Evolutionary conservation across 1,284 basidiomycete genomes (phyloP).

Genomic region (Sporisorium scitamineum): DNA sequence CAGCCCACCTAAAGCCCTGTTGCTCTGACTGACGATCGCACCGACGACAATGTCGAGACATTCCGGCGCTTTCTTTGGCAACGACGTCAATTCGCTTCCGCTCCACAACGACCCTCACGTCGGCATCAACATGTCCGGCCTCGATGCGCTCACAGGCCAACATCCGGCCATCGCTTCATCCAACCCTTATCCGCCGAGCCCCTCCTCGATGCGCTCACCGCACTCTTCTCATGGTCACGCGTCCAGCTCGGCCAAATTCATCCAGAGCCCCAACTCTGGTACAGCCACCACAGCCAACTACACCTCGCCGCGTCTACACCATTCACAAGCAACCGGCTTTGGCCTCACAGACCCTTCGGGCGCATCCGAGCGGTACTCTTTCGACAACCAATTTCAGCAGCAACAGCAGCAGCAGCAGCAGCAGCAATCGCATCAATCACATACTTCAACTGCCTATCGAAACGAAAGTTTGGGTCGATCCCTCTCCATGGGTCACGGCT

Average conservation of each 20-base stretch:
- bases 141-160: constrained; percentile 26
- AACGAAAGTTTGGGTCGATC: constrained; percentile 42
- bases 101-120: constrained; percentile 50
- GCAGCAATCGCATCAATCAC: constrained; percentile 12
- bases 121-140: constrained; percentile 52
- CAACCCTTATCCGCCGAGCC: constrained; percentile 38
- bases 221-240: constrained; percentile 42
- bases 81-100: constrained; percentile 39
- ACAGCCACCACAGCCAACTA: constrained; percentile 13
- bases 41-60: constrained; percentile 37
- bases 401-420: constrained; percentile 22
- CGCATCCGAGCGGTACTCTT: constrained; percentile 28
- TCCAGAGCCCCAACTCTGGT: constrained; percentile 21
- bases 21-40: background rate
- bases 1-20: background rate
- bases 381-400: constrained; percentile 30
- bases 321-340: constrained; percentile 25
- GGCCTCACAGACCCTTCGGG: constrained; percentile 16
- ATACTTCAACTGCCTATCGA: constrained; percentile 25
- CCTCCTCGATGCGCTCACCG: constrained; percentile 39
- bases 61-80: constrained; percentile 49
- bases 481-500: constrained; percentile 47
- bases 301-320: constrained; percentile 40
- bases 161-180: constrained; percentile 15
- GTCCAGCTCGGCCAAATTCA: constrained; percentile 31